Evolutionary conservation across 1,139 yeast species (phyloP), one percentile per base, ranked within the genome.

Genomic region (Nadsonia commutata): DNA sequence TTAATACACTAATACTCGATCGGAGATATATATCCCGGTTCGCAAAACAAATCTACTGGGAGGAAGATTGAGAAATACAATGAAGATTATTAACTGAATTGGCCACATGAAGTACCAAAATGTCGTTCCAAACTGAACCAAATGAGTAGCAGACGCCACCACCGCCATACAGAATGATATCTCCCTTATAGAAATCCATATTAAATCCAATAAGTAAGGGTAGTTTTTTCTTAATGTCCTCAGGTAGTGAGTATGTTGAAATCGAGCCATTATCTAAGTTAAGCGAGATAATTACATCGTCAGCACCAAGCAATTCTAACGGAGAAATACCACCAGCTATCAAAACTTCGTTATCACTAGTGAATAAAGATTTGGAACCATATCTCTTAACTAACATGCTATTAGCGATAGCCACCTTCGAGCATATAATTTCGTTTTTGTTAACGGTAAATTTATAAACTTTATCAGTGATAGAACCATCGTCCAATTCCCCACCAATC

Each of bases 131-230:
- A 40, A 69, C 73, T 22, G 85, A 74, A 0, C 94, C 94, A 63
- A 82, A 83, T 1, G 90, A 81, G 54, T 80, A 83, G 56, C 94
- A 83, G 1, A 82, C 85, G 0, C 81, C 88, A 2, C 94, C 94
- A 3, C 94, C 94, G 3, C 82, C 83, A 36, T 76, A 52, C 3
- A 76, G 53, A 2, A 60, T 41, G 6, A 66, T 37, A 3, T 52
- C 50, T 5, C 52, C 53, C 1, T 51, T 46, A 13, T 51, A 39
- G 2, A 45, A 22, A 18, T 45, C 60, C 37, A 74, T 44, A 27
- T 69, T 72, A 51, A 73, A 74, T 0, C 90, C 90, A n/a, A 77
- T 69, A 21, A 80, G 62, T 48, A 80, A 62, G 1, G 83, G 81
- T 1, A 71, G 64, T 5, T 23, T 20, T 37, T 37, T 42, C 19